Evolutionary conservation across 108 stramenopile species (phyloP).

Genomic region (Cyclotella cryptica): DNA sequence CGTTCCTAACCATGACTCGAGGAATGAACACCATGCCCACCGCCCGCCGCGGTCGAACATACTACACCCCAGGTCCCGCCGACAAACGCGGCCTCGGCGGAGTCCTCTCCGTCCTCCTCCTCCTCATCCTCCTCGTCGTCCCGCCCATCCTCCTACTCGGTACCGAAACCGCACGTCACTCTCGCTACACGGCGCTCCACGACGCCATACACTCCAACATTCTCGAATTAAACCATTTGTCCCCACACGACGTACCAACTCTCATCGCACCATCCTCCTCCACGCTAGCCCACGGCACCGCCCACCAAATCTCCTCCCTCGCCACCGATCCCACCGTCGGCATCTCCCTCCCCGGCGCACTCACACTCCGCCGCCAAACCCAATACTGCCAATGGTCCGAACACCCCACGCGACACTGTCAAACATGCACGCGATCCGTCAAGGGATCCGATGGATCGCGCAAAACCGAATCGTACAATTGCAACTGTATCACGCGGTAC

Average conservation of each 20-base stretch:
- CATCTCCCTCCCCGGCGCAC: conserved; percentile 32
- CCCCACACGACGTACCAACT: background rate
- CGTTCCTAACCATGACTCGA: conserved; percentile 1
- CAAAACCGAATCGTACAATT: conserved; percentile 36
- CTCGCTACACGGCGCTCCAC: conserved; percentile 21
- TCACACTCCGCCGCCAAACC: conserved; percentile 26
- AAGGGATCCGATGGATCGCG: conserved; percentile 40
- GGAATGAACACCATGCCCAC: conserved; percentile 47
- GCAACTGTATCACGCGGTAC: conserved; percentile 44
- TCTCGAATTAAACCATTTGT: conserved; percentile 18
- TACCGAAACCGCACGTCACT: conserved; percentile 33
- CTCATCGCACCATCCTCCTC: background rate
- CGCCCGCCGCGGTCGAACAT: conserved; percentile 34
- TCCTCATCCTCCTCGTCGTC: conserved; percentile 28
- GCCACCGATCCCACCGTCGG: conserved; percentile 17
- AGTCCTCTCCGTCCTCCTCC: conserved; percentile 36
- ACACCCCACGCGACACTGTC: conserved; percentile 19
- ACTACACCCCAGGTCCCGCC: conserved; percentile 17
- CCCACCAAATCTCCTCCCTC: background rate
- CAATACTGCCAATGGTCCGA: conserved; percentile 53
- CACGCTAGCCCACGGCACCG: background rate
- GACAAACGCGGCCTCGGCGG: conserved; percentile 36
- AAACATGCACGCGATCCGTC: conserved; percentile 37
- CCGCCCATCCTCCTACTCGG: conserved; percentile 33
- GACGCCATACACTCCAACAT: conserved; percentile 27